Conservation (phyloP, 305 asterid genomes). For the Galium porrigens region DNA sequence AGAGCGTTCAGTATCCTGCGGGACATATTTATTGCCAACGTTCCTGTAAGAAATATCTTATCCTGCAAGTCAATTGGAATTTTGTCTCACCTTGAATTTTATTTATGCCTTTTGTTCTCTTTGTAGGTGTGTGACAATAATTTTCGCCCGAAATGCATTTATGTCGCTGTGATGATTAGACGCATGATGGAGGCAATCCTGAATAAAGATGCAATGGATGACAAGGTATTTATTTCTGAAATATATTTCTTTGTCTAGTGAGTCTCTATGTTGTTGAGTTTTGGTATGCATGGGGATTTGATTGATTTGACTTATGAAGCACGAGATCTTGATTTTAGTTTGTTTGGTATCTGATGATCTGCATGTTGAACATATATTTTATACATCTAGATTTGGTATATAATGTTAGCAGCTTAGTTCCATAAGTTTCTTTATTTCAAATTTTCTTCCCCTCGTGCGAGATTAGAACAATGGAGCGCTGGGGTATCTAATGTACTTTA, state of each 20-base stretch:
- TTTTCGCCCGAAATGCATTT: slow-evolving; percentile 83
- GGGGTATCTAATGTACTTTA: slow-evolving; percentile 3
- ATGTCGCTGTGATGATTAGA: slow-evolving; percentile 88
- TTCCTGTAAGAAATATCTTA: slow-evolving; percentile 48
- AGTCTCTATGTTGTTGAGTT: background rate
- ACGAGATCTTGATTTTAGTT: background rate
- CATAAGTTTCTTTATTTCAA: background rate
- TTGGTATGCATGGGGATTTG: background rate
- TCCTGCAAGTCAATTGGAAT: slow-evolving; percentile 7
- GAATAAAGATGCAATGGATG: slow-evolving; percentile 94
- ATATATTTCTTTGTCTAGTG: background rate
- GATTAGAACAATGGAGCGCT: background rate
- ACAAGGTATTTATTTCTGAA: slow-evolving; percentile 38
- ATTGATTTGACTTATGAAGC: background rate
- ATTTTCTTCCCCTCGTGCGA: background rate
- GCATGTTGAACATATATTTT: background rate
- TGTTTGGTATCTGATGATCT: background rate
- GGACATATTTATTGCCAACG: slow-evolving; percentile 63
- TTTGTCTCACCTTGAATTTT: slow-evolving; percentile 13
- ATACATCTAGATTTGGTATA: background rate
- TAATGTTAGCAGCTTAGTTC: background rate
- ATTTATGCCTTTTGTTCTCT: slow-evolving; percentile 4
- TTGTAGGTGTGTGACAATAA: slow-evolving; percentile 45
- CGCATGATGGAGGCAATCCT: slow-evolving; percentile 92
- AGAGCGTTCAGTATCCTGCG: slow-evolving; percentile 51